A percentile compares a stretch with the other conserved stretches of the same genome.
Evolutionary conservation across 768 basidiomycete genomes (phyloP).

Genomic region (Chiua virens): DNA sequence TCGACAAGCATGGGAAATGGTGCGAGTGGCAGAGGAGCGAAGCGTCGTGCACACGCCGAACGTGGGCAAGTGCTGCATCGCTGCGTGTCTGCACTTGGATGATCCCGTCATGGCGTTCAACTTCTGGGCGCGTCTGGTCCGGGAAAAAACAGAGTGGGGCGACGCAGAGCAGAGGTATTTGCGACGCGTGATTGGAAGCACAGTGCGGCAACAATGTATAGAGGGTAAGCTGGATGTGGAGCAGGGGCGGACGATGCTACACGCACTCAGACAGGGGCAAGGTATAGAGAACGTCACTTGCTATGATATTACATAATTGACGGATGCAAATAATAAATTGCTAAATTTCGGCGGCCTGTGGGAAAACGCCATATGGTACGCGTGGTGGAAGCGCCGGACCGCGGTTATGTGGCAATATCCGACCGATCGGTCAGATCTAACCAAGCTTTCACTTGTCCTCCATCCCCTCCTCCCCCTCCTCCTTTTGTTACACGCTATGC

Average conservation of each 20-base stretch:
- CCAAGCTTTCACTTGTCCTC: too few relatives aligned
- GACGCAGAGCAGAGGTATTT: conserved; percentile 45
- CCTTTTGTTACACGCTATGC: conserved; percentile 44
- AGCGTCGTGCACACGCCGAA: conserved; percentile 42
- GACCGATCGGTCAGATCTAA: too few relatives aligned
- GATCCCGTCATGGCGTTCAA: conserved; percentile 54
- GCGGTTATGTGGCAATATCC: too few relatives aligned
- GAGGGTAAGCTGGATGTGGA: conserved; percentile 26
- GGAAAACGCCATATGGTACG: too few relatives aligned
- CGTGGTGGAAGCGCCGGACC: too few relatives aligned
- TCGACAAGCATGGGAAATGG: conserved; percentile 40
- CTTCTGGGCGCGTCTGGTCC: conserved; percentile 58
- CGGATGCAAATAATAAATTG: background rate
- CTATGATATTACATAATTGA: conserved; percentile 10
- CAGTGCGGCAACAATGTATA: conserved; percentile 31
- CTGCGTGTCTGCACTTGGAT: conserved; percentile 46
- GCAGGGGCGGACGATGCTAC: conserved; percentile 20
- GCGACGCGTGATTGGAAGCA: conserved; percentile 41
- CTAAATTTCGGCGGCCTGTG: too few relatives aligned
- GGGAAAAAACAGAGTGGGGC: conserved; percentile 44
- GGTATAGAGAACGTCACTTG: conserved; percentile 11
- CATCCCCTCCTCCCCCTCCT: conserved; percentile 10
- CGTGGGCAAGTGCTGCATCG: conserved; percentile 52
- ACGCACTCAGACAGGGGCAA: conserved; percentile 12
- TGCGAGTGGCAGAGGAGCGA: conserved; percentile 38